Conservation (phyloP, 345 rosid species). For the Garcia nutans region DNA sequence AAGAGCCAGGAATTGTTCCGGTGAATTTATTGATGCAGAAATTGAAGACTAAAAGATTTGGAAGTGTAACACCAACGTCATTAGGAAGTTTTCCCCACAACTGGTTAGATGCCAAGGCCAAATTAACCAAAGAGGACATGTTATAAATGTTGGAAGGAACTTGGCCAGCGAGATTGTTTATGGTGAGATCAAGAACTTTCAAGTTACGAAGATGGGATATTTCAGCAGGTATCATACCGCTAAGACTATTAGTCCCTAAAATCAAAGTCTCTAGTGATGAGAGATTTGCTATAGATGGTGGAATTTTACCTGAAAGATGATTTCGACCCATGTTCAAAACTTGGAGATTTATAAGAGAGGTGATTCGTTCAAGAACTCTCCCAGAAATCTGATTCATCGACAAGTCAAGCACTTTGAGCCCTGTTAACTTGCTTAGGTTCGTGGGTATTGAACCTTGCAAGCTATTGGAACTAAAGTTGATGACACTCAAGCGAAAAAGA, state of each 20-base stretch:
- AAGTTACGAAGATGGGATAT: conserved; percentile 36
- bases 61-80: conserved; percentile 31
- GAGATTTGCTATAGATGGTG: conserved; percentile 43
- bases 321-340: conserved; percentile 48
- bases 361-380: conserved; percentile 26
- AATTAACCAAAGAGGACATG: conserved; percentile 38
- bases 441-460: conserved; percentile 38
- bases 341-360: conserved; percentile 27
- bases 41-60: conserved; percentile 42
- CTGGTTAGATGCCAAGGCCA: conserved; percentile 44
- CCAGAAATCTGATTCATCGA: conserved; percentile 13
- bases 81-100: conserved; percentile 31
- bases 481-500: conserved; percentile 37
- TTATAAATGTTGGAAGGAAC: conserved; percentile 43
- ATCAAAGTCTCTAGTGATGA: conserved; percentile 37
- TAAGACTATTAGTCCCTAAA: conserved; percentile 45
- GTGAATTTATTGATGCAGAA: conserved; percentile 43
- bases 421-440: conserved; percentile 32
- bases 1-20: conserved; percentile 42
- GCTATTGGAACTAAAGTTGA: conserved; percentile 45
- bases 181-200: conserved; percentile 39
- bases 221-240: conserved; percentile 36
- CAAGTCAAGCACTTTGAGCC: conserved; percentile 24
- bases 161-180: conserved; percentile 37
- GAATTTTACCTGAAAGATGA: conserved; percentile 38